Base-by-base conservation (phyloP, 768 basidiomycete species). In the Termitomyces titanicus region DNA sequence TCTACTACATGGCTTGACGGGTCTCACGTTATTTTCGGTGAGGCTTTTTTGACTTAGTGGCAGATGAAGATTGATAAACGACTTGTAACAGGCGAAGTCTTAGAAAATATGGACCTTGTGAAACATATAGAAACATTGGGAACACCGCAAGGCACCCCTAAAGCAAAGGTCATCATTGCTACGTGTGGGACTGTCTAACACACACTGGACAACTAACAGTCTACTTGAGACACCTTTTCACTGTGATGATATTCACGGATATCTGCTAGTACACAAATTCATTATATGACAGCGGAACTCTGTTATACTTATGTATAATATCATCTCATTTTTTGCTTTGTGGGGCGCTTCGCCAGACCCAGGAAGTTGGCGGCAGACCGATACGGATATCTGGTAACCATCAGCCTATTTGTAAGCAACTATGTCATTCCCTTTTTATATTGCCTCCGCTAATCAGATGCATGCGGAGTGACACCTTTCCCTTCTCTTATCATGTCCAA, bases 101-200 rank as follows among this genome's bases (percentile, higher is more conserved):
- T 79, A 25, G 75, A 82, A 43, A 86, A 86, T 34, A 76, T 86
- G 74, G 80, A 85, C 7, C 59, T 87, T 51, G 83, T 91, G 61
- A 81, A 79, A 67, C 70, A 70, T 47, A 78, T 90, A 52, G 88
- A 89, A 69, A 60, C 49, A 1, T 51, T 68, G 37, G 80, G 80
- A 25, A 66, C 72, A 3, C 62, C 64, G 7, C 69, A 69, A 34
- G 81, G 80, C 3, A 58, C 24, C 3, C 71, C 79, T 18, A 70
- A 67, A 47, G 68, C 71, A 43, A 68, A 75, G 53, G 77, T 94
- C 61, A 71, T 69, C 20, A 89, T 95, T 65, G 76, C 74, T 22
- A 45, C 51, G 33, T 62, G 48, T 45, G 64, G 64, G 25, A 59
- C 57, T 37, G 49, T 64, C 25, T 64, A 40, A 60, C 34, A 25